Base-by-base conservation (phyloP, 768 basidiomycete genomes). In the Boletus pseudo-olivaceus region DNA sequence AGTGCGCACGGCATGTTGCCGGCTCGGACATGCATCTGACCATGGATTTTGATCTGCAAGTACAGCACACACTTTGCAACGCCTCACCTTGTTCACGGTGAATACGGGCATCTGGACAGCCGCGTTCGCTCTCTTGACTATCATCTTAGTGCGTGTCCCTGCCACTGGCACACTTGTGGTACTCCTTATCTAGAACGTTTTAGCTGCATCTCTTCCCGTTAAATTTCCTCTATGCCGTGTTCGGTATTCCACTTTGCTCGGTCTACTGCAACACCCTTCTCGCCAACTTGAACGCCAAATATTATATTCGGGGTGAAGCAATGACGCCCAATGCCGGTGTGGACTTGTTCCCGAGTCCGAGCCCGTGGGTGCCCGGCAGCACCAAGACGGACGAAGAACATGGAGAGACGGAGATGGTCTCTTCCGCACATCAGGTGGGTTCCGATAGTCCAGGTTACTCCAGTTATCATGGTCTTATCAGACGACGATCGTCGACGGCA, bases 61-160 rank as follows among this genome's bases (percentile, higher is more conserved):
- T 2, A 61, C 52, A 5, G 19, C 26, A 7, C 33, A 48, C 40
- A 26, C 48, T 17, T 34, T 64, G 12, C 54, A 54, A 32, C 52
- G 52, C 26, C 43, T 65, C 4, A 37, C 30, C 3, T 27, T 62
- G 6, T 62, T 64, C 14, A 44, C 54, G 0, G 40, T 65, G 15
- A 62, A 62, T 2, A 54, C 44, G 0, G 73, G 80, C 1, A 73
- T 83, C 17, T 78, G 77, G 14, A 73, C 81, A 11, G 82, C 84
- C 53, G 76, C 78, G 0, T 68, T 63, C 5, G 70, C 76, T 10
- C 81, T 83, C 67, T 7, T 57, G 17, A 5, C 33, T 2, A 4
- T 35, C 10, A 47, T 54, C 26, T 19, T 61, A 20, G 61, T 62
- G 23, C 20, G 61, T 55, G 6, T 10, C 15, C 7, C 32, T 27